Percentiles rank a stretch among this genome's conserved stretches.
Evolutionary conservation across 2,329 filamentous ascomycete genomes (phyloP).

Genomic region (Phialophora macrospora): DNA sequence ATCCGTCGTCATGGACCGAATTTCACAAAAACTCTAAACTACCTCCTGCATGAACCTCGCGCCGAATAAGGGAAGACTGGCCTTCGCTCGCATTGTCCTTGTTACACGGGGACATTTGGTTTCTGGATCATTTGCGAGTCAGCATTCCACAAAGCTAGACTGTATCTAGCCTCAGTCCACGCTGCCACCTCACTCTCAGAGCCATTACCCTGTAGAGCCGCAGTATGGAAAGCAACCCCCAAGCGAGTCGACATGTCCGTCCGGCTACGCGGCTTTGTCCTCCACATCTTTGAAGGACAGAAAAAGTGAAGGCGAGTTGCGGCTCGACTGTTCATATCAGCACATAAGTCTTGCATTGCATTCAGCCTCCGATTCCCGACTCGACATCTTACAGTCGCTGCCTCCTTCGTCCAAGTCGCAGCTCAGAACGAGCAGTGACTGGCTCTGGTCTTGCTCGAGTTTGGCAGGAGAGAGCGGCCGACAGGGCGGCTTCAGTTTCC

Average conservation of each 20-base stretch:
- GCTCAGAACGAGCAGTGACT: not conserved
- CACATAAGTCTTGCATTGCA: slow-evolving; percentile 3
- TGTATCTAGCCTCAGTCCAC: not conserved
- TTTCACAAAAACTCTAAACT: not conserved
- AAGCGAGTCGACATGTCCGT: not conserved
- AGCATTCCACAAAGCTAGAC: not conserved
- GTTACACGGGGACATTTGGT: not conserved
- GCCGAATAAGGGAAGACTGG: not conserved
- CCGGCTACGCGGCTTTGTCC: not conserved
- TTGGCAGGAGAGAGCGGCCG: not conserved
- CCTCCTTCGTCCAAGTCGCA: not conserved
- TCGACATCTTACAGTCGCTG: not conserved
- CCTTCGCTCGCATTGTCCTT: not conserved
- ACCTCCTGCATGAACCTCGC: not conserved
- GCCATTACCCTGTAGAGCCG: not conserved
- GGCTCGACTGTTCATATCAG: not conserved
- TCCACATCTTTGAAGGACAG: not conserved
- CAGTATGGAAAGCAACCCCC: not conserved
- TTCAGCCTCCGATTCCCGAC: not conserved
- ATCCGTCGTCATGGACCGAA: not conserved
- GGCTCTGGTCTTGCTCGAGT: not conserved
- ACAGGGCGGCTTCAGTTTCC: not conserved
- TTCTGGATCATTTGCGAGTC: not conserved
- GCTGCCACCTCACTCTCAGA: not conserved
- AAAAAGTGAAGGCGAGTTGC: not conserved